Percentiles rank a stretch among this genome's conserved stretches.
Conservation (phyloP, 1,284 basidiomycete species). For the Ceratorhiza oryzae-sativae region DNA sequence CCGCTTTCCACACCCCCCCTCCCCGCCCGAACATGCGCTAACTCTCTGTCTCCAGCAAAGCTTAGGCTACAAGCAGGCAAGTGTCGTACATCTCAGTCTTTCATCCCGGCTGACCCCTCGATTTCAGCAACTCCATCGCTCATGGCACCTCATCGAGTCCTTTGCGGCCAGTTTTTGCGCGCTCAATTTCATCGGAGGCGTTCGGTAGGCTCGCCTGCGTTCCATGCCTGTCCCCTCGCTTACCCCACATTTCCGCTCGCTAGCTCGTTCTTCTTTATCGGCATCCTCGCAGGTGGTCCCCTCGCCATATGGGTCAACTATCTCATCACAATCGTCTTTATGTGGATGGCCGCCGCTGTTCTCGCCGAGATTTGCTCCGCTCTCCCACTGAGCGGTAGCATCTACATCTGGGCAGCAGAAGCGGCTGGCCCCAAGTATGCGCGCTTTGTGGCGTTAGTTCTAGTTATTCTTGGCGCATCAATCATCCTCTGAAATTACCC, state of each 20-base stretch:
- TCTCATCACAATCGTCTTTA: conserved; percentile 78
- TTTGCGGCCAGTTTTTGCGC: conserved; percentile 86
- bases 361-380: conserved; percentile 88
- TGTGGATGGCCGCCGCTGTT: conserved; percentile 83
- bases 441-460: conserved; percentile 65
- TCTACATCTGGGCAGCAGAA: conserved; percentile 90
- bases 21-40: neutral
- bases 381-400: conserved; percentile 82
- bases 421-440: conserved; percentile 84
- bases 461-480: neutral
- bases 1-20: neutral
- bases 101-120: neutral
- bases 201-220: conserved; percentile 60
- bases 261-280: conserved; percentile 79
- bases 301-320: conserved; percentile 69
- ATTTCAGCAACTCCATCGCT: conserved; percentile 77
- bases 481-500: neutral
- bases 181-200: conserved; percentile 84
- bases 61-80: conserved; percentile 82
- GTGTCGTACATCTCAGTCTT: neutral
- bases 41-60: conserved; percentile 58
- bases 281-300: conserved; percentile 82
- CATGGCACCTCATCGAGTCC: conserved; percentile 79
- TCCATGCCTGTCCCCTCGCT: neutral
- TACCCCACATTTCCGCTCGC: conserved; percentile 31